phyloP scores from a whole-genome alignment of 306 rosid species.

The Corylus heterophylla region DNA sequence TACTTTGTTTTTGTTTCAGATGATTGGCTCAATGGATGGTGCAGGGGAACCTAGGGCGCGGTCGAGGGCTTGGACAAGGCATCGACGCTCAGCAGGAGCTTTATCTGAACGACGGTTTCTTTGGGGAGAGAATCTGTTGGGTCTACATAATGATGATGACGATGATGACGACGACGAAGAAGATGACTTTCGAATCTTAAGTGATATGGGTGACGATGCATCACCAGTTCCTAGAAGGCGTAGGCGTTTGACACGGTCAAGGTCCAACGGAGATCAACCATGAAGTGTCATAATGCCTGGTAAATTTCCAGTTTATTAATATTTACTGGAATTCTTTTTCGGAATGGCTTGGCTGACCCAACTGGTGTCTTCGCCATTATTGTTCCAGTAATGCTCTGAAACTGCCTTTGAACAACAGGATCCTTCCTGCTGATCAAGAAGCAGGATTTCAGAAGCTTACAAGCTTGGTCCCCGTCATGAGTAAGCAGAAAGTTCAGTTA shows the following conservation, averaged over 20 bases:
- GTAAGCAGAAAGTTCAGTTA: not conserved
- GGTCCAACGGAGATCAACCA: slow-evolving; percentile 65
- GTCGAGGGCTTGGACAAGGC: slow-evolving; percentile 73
- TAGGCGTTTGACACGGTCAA: slow-evolving; percentile 58
- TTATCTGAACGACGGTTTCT: slow-evolving; percentile 61
- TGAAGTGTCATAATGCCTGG: slow-evolving; percentile 43
- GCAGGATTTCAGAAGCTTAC: slow-evolving; percentile 23
- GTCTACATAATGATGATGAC: slow-evolving; percentile 48
- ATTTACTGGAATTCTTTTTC: slow-evolving; percentile 33
- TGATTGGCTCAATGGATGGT: slow-evolving; percentile 70
- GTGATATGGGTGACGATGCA: slow-evolving; percentile 49
- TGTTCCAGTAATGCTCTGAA: slow-evolving; percentile 39
- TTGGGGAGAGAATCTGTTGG: slow-evolving; percentile 86
- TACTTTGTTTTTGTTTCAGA: slow-evolving; percentile 70
- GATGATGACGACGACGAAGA: slow-evolving; percentile 24
- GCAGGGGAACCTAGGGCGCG: slow-evolving; percentile 66
- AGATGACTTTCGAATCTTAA: slow-evolving; percentile 38
- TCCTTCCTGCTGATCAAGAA: slow-evolving; percentile 17
- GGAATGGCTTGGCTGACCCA: slow-evolving; percentile 36
- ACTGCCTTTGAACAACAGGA: slow-evolving; percentile 17
- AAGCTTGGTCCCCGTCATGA: slow-evolving; percentile 20
- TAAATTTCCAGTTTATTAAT: slow-evolving; percentile 42
- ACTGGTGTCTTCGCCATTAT: slow-evolving; percentile 43
- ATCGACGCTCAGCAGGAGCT: slow-evolving; percentile 52
- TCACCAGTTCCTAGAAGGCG: slow-evolving; percentile 79